Conservation (phyloP, 192 early-diverging fungal genomes). For the Funneliformis mosseae region DNA sequence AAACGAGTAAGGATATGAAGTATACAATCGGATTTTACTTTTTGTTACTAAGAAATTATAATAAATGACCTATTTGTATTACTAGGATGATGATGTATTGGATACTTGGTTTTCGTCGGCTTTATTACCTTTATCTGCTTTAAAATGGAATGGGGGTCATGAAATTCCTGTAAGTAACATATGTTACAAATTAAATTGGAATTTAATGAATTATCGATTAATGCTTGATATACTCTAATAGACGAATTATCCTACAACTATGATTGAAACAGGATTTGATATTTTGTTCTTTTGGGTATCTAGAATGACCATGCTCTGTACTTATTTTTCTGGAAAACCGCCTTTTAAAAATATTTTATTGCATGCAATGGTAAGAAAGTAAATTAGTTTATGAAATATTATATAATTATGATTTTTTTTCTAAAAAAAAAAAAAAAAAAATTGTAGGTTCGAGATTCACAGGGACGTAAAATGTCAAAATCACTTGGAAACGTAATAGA, state of each 20-base stretch:
- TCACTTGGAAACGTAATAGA: constrained; percentile 91
- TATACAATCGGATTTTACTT: constrained; percentile 31
- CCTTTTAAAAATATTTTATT: constrained; percentile 90
- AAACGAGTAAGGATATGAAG: constrained; percentile 32
- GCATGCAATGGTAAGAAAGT: constrained; percentile 87
- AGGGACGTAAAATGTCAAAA: constrained; percentile 90
- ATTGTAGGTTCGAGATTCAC: constrained; percentile 69
- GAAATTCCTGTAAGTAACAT: constrained; percentile 37
- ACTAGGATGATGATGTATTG: constrained; percentile 89
- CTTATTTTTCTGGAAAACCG: constrained; percentile 74
- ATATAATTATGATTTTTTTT: not conserved
- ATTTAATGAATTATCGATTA: not conserved
- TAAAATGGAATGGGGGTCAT: constrained; percentile 48
- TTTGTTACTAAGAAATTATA: constrained; percentile 2
- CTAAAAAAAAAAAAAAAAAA: not conserved
- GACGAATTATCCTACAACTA: constrained; percentile 70
- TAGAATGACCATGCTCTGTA: constrained; percentile 95
- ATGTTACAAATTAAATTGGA: not conserved
- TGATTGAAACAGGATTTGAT: constrained; percentile 95
- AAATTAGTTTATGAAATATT: constrained; percentile 36
- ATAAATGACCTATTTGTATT: constrained; percentile 20
- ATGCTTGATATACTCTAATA: constrained; percentile 49
- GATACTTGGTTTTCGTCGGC: constrained; percentile 99
- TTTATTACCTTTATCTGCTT: constrained; percentile 83
- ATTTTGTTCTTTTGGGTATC: constrained; percentile 99